These are phyloP conservation scores for Boletus holoroseus DNA, from an alignment of 1,284 basidiomycete species.

Conservation along the genomic window DNA sequence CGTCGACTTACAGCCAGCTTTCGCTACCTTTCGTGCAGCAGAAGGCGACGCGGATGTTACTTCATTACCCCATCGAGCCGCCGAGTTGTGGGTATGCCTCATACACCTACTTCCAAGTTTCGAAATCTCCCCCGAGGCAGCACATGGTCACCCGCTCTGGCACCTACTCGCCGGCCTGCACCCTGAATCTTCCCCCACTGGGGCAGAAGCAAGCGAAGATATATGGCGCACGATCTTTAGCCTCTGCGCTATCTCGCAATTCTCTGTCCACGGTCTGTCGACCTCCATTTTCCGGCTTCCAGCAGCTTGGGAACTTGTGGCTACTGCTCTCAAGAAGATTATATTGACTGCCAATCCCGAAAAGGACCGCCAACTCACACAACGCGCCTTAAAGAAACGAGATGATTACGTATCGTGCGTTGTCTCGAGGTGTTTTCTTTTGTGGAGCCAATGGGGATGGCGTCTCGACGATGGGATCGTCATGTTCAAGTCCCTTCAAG, in stretches of 20 bases:
- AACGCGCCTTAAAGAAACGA: conserved; percentile 49
- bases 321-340: conserved; percentile 55
- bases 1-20: conserved; percentile 48
- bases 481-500: conserved; percentile 64
- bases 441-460: conserved; percentile 77
- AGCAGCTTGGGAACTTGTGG: conserved; percentile 66
- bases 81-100: conserved; percentile 75
- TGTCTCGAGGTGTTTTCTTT: conserved; percentile 66
- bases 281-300: conserved; percentile 45
- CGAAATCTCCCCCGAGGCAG: conserved; percentile 12
- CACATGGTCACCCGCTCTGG: conserved; percentile 42
- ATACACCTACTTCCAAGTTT: conserved; percentile 48
- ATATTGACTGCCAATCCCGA: conserved; percentile 51
- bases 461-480: conserved; percentile 51
- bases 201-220: conserved; percentile 58
- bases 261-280: conserved; percentile 62
- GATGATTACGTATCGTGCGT: conserved; percentile 76
- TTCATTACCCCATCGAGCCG: conserved; percentile 35
- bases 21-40: conserved; percentile 38
- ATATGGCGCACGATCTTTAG: conserved; percentile 71
- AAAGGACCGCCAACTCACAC: conserved; percentile 39
- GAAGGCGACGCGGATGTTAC: conserved; percentile 35
- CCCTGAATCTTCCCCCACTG: conserved; percentile 32
- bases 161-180: conserved; percentile 37
- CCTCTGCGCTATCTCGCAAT: conserved; percentile 74